Evolutionary conservation across 371 early-diverging fungal species (phyloP).

Genomic region (Blakeslea trispora): DNA sequence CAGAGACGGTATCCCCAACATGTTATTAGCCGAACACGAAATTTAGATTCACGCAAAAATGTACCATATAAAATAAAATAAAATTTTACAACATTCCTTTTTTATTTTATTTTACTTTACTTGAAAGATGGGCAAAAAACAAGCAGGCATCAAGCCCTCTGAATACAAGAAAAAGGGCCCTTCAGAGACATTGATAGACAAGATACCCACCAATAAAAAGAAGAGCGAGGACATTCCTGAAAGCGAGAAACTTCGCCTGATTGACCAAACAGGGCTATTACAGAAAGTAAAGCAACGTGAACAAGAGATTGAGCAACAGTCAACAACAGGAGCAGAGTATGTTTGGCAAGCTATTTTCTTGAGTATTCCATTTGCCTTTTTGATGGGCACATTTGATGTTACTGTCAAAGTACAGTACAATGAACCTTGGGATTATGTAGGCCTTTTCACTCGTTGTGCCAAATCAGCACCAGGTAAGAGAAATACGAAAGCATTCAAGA

Average conservation of each 20-base stretch:
- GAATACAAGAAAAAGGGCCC: constrained; percentile 15
- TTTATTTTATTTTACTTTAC: no score
- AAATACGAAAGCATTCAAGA: no score
- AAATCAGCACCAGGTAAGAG: constrained; percentile 58
- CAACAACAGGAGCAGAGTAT: constrained; percentile 43
- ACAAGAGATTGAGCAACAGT: constrained; percentile 23
- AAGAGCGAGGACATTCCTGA: constrained; percentile 30
- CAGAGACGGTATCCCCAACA: constrained; percentile 94
- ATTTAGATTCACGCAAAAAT: constrained; percentile 62
- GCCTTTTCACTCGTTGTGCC: constrained; percentile 34
- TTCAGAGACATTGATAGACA: constrained; percentile 37
- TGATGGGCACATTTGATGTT: constrained; percentile 60
- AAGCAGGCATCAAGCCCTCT: constrained; percentile 21
- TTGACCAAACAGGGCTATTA: constrained; percentile 54
- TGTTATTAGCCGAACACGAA: constrained; percentile 94
- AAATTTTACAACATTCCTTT: no score
- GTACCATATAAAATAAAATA: background rate
- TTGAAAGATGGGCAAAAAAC: background rate
- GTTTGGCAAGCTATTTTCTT: constrained; percentile 60
- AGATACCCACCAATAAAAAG: constrained; percentile 27
- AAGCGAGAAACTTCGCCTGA: constrained; percentile 50
- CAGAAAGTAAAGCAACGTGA: constrained; percentile 46
- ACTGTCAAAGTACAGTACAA: constrained; percentile 60
- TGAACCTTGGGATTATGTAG: constrained; percentile 49
- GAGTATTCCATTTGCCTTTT: constrained; percentile 55